Percentiles rank a stretch among this genome's conserved stretches.
Conservation (phyloP, 2,329 filamentous ascomycete species). For the Exophiala mesophila region DNA sequence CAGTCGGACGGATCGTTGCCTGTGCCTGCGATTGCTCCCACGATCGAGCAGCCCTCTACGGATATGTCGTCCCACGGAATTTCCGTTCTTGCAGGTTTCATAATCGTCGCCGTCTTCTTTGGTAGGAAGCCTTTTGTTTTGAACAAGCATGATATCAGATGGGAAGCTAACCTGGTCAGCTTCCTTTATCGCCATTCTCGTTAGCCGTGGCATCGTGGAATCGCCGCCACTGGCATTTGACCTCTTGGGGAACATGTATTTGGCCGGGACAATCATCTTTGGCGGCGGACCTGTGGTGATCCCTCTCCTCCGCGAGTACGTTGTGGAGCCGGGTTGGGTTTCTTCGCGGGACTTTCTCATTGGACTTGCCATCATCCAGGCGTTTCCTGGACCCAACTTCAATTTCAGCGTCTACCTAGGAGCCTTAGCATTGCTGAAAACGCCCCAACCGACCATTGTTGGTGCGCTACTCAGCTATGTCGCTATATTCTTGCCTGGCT, state of each 20-base stretch:
- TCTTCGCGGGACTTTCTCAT: constrained; percentile 66
- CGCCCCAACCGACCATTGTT: constrained; percentile 33
- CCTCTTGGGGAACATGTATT: constrained; percentile 68
- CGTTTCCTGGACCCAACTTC: constrained; percentile 54
- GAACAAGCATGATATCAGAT: too few relatives aligned
- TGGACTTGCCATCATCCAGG: constrained; percentile 66
- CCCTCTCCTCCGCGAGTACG: constrained; percentile 54
- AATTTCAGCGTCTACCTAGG: constrained; percentile 55
- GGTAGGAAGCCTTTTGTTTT: too few relatives aligned
- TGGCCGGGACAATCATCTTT: constrained; percentile 66
- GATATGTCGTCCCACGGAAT: constrained; percentile 30
- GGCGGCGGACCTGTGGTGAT: constrained; percentile 63
- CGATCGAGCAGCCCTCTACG: neutral
- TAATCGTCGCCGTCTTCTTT: constrained; percentile 47
- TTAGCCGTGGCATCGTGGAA: constrained; percentile 33
- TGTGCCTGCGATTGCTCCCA: neutral
- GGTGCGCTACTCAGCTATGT: constrained; percentile 52
- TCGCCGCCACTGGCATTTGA: constrained; percentile 47
- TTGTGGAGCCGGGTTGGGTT: constrained; percentile 67
- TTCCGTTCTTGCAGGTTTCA: constrained; percentile 34
- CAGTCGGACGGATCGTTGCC: neutral
- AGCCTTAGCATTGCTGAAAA: constrained; percentile 42
- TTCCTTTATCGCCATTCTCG: constrained; percentile 51
- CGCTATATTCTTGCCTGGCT: constrained; percentile 50
- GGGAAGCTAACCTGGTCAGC: constrained; percentile 21